Percentiles rank a stretch among this genome's conserved stretches.
Conservation (phyloP, 192 early-diverging fungal species). For the Paraglomus occultum region DNA sequence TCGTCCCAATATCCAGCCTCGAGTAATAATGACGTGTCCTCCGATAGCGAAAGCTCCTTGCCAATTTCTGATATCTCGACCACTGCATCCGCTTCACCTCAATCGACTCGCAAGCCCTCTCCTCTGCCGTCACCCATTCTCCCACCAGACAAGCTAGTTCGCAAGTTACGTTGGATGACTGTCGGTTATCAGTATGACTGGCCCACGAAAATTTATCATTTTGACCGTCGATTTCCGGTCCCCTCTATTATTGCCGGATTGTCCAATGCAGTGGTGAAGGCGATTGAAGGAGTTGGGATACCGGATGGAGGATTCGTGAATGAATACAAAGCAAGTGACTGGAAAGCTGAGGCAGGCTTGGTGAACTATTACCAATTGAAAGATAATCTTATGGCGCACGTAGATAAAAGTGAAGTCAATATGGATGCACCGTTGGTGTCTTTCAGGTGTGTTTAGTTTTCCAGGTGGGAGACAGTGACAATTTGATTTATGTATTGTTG, state of each 20-base stretch:
- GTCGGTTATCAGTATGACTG: slow-evolving; percentile 80
- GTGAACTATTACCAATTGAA: slow-evolving; percentile 88
- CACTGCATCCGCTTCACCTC: slow-evolving; percentile 32
- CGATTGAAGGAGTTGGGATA: slow-evolving; percentile 49
- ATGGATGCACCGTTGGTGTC: slow-evolving; percentile 84
- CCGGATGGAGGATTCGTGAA: slow-evolving; percentile 39
- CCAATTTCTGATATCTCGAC: slow-evolving; percentile 31
- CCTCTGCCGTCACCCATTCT: slow-evolving; percentile 41
- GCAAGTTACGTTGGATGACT: slow-evolving; percentile 69
- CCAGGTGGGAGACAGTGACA: not conserved
- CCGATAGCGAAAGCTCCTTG: slow-evolving; percentile 16
- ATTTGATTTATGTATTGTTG: not conserved
- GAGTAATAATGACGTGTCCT: slow-evolving; percentile 29
- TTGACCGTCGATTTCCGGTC: slow-evolving; percentile 63
- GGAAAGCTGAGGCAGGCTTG: slow-evolving; percentile 84
- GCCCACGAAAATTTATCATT: slow-evolving; percentile 77
- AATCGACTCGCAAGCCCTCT: slow-evolving; percentile 34
- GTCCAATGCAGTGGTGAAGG: slow-evolving; percentile 62
- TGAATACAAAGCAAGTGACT: slow-evolving; percentile 55
- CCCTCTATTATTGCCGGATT: slow-evolving; percentile 64
- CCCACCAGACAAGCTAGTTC: slow-evolving; percentile 43
- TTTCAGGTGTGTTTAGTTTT: slow-evolving; percentile 51
- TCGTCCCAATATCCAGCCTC: slow-evolving; percentile 31
- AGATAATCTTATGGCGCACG: slow-evolving; percentile 87
- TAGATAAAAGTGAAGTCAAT: slow-evolving; percentile 87